Evolutionary conservation across 768 basidiomycete genomes (phyloP).

Genomic region (Calocybe cyanea): DNA sequence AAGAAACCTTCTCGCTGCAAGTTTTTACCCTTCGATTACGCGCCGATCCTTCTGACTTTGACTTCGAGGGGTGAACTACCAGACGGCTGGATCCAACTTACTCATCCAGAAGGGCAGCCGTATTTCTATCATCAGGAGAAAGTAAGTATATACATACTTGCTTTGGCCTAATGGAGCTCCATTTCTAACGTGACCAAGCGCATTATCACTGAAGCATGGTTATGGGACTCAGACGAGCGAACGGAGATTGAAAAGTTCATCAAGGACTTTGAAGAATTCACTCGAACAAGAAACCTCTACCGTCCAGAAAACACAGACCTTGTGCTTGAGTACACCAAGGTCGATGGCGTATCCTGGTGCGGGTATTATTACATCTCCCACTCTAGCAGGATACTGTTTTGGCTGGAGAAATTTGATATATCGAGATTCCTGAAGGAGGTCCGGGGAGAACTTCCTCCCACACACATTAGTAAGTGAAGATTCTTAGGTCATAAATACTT

Average conservation of each 20-base stretch:
- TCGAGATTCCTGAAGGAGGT: neutral
- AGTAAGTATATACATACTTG: neutral
- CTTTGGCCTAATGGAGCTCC: neutral
- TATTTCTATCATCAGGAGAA: slow-evolving; percentile 7
- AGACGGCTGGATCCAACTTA: slow-evolving; percentile 6
- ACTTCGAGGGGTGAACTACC: slow-evolving; percentile 3
- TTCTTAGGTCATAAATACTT: no score
- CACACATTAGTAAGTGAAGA: slow-evolving; percentile 7
- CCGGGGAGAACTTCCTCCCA: slow-evolving; percentile 1
- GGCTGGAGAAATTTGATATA: slow-evolving; percentile 8
- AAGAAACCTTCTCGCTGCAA: neutral
- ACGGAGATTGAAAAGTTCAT: neutral
- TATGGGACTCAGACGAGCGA: neutral
- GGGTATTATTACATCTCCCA: slow-evolving; percentile 6
- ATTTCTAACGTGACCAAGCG: neutral
- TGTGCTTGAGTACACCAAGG: slow-evolving; percentile 2
- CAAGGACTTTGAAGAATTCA: neutral
- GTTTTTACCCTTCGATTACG: neutral
- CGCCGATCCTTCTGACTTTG: neutral
- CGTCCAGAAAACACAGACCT: slow-evolving; percentile 5
- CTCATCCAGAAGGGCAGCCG: slow-evolving; percentile 12
- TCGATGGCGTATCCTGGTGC: slow-evolving; percentile 2
- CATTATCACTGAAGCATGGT: slow-evolving; percentile 10
- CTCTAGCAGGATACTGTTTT: slow-evolving; percentile 1
- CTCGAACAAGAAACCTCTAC: neutral